phyloP scores from a whole-genome alignment of 2,329 filamentous ascomycete species.

The Fusarium newnesense region DNA sequence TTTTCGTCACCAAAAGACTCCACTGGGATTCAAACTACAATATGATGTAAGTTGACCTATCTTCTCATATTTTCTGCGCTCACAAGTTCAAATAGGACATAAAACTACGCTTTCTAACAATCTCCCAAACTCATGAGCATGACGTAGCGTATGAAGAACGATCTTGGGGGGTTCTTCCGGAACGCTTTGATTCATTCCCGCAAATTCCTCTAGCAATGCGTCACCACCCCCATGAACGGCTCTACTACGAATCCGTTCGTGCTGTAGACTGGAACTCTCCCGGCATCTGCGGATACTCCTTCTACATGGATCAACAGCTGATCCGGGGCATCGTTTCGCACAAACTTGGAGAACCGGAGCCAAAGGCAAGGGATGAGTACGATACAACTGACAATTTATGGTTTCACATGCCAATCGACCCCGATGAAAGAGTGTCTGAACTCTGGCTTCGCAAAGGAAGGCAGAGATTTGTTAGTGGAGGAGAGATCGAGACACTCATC shows the following conservation, averaged over 20 bases:
- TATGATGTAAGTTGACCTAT: neutral
- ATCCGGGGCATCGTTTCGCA: neutral
- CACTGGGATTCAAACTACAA: neutral
- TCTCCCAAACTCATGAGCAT: neutral
- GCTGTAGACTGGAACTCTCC: neutral
- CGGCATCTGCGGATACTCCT: neutral
- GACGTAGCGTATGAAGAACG: neutral
- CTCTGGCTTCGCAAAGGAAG: neutral
- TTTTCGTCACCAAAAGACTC: neutral
- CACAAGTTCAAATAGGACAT: neutral
- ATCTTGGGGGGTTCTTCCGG: no score
- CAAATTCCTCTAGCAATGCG: rapidly evolving
- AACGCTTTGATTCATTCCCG: no score
- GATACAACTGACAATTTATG: rapidly evolving
- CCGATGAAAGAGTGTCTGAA: neutral
- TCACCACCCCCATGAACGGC: rapidly evolving
- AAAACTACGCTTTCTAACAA: neutral
- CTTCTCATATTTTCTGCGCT: neutral
- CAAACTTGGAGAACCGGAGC: neutral
- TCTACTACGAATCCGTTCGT: neutral
- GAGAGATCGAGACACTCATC: neutral
- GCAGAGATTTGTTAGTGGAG: rapidly evolving
- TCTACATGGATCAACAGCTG: rapidly evolving
- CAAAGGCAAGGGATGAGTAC: neutral
- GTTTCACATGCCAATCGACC: neutral